Evolutionary conservation across 1,139 yeast species (phyloP).

Genomic region (Saccharomyces hybrid): DNA sequence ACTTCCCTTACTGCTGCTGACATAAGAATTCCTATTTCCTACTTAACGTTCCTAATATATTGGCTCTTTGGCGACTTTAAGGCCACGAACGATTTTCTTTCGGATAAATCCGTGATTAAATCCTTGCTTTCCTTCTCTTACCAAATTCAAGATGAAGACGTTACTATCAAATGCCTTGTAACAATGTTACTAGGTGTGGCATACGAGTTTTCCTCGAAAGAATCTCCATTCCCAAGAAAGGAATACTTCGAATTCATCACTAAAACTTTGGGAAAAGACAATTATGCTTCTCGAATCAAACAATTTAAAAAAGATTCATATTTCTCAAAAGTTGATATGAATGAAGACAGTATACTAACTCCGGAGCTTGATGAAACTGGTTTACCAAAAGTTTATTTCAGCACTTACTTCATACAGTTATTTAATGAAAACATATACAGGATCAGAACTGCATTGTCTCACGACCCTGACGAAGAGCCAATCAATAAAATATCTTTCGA

Average conservation of each 20-base stretch:
- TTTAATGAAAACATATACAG: slow-evolving; percentile 65
- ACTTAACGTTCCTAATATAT: slow-evolving; percentile 61
- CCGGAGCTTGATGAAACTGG: slow-evolving; percentile 71
- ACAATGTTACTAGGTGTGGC: slow-evolving; percentile 65
- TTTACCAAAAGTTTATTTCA: slow-evolving; percentile 74
- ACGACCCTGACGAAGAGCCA: slow-evolving; percentile 70
- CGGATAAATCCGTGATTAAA: slow-evolving; percentile 57
- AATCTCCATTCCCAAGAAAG: slow-evolving; percentile 61
- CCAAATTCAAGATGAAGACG: slow-evolving; percentile 50
- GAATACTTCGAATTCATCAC: slow-evolving; percentile 57
- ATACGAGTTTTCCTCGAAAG: slow-evolving; percentile 70
- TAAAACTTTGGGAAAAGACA: slow-evolving; percentile 65
- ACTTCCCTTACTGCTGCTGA: slow-evolving; percentile 59
- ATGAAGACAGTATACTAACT: slow-evolving; percentile 36
- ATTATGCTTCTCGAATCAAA: slow-evolving; percentile 63
- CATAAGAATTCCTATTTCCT: slow-evolving; percentile 71
- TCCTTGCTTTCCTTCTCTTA: slow-evolving; percentile 62
- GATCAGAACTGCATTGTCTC: slow-evolving; percentile 61
- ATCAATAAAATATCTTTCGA: slow-evolving; percentile 58
- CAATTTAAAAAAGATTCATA: slow-evolving; percentile 56
- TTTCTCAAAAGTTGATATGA: slow-evolving; percentile 48
- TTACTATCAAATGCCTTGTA: slow-evolving; percentile 67
- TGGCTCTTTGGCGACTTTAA: slow-evolving; percentile 75
- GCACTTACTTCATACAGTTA: slow-evolving; percentile 51
- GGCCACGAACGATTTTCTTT: slow-evolving; percentile 70